Evolutionary conservation across 1,139 yeast genomes (phyloP).

Genomic region (Lodderomyces jiufengensis): DNA sequence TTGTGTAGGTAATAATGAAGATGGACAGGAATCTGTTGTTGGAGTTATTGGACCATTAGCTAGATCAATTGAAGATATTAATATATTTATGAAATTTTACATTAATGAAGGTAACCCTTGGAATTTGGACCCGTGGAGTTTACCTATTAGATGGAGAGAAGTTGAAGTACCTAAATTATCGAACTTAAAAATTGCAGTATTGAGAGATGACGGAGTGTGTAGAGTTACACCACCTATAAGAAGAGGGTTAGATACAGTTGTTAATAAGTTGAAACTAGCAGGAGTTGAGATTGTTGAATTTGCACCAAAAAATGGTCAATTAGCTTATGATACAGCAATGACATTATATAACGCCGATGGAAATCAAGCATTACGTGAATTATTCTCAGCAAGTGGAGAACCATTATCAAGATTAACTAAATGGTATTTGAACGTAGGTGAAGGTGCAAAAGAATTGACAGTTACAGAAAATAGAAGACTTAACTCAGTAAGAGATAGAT

Average conservation of each 20-base stretch:
- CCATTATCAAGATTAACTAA: conserved; percentile 60
- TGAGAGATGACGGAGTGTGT: conserved; percentile 39
- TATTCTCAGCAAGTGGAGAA: conserved; percentile 59
- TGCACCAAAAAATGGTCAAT: conserved; percentile 47
- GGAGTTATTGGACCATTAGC: conserved; percentile 65
- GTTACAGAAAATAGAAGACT: conserved; percentile 49
- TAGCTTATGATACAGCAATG: conserved; percentile 50
- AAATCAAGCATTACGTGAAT: conserved; percentile 47
- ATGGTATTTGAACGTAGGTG: conserved; percentile 56
- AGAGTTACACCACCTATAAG: conserved; percentile 55
- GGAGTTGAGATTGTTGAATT: conserved; percentile 39
- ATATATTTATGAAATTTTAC: conserved; percentile 54
- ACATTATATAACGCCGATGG: conserved; percentile 58
- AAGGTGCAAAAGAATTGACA: conserved; percentile 44
- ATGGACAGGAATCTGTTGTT: conserved; percentile 57
- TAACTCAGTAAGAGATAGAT: conserved; percentile 46
- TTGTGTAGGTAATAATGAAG: conserved; percentile 49
- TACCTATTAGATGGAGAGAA: conserved; percentile 62
- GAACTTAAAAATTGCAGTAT: conserved; percentile 35
- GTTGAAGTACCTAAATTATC: conserved; percentile 42
- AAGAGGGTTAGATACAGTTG: conserved; percentile 28
- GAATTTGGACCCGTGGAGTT: conserved; percentile 53
- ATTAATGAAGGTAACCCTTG: conserved; percentile 67
- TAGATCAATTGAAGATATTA: conserved; percentile 59
- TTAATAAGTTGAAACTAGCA: conserved; percentile 25